phyloP scores from a whole-genome alignment of 73 alveolate genomes.

The Paramecium caudatum region DNA sequence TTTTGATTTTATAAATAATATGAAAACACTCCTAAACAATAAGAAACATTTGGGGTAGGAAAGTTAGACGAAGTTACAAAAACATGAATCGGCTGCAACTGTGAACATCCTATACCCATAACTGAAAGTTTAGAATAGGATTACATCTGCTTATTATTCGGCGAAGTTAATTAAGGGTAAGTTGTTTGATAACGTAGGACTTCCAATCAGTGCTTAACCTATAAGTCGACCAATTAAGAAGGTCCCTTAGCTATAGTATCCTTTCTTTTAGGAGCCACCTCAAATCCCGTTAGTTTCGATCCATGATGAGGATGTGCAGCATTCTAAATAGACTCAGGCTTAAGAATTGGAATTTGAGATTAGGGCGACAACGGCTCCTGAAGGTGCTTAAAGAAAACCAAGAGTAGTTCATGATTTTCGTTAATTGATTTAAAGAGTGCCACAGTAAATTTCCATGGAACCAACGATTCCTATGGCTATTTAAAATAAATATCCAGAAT shows the following conservation, averaged over 20 bases:
- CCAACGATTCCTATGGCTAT: neutral
- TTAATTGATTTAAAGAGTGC: conserved; percentile 22
- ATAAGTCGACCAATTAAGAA: neutral
- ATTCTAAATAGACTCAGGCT: conserved; percentile 46
- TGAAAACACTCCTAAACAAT: conserved; percentile 44
- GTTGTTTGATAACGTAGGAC: neutral
- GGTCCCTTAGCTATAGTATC: neutral
- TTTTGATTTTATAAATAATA: neutral
- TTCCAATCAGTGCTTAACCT: conserved; percentile 40
- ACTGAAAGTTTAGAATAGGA: conserved; percentile 38
- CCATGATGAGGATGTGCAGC: conserved; percentile 37
- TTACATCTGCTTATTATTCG: conserved; percentile 57
- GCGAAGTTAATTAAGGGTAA: conserved; percentile 50
- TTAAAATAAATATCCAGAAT: conserved; percentile 54
- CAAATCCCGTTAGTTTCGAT: neutral
- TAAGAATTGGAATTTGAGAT: conserved; percentile 44
- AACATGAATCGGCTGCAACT: conserved; percentile 26
- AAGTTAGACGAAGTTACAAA: neutral
- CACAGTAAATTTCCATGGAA: conserved; percentile 5
- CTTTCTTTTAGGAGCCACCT: conserved; percentile 4
- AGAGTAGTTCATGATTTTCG: conserved; percentile 3
- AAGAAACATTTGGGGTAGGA: conserved; percentile 45
- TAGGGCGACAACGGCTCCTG: conserved; percentile 55
- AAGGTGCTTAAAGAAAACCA: neutral
- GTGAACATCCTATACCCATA: conserved; percentile 4